Evolutionary conservation across 495 filamentous ascomycete genomes (phyloP).

Genomic region (Hypoxylon crocopeplum): DNA sequence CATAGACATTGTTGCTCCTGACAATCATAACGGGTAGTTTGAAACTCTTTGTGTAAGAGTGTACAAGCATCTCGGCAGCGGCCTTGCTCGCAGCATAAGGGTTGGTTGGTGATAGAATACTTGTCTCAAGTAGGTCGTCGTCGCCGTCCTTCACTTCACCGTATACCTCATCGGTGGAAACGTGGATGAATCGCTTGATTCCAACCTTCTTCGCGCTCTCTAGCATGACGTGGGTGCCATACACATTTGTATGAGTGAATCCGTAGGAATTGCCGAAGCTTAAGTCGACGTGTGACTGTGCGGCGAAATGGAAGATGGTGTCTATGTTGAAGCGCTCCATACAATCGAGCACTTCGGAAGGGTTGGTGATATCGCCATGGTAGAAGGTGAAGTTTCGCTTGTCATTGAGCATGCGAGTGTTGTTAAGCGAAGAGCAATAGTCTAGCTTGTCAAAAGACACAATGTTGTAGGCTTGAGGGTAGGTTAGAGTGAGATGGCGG

Average conservation of each 20-base stretch:
- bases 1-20: conserved; percentile 80
- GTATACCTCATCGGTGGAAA: conserved; percentile 81
- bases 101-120: conserved; percentile 72
- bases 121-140: conserved; percentile 66
- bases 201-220: conserved; percentile 69
- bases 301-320: conserved; percentile 79
- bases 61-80: conserved; percentile 81
- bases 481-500: conserved; percentile 70
- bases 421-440: conserved; percentile 74
- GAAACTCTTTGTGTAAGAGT: conserved; percentile 75
- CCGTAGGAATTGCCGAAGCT: conserved; percentile 74
- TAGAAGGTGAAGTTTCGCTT: conserved; percentile 76
- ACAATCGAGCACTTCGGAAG: conserved; percentile 63
- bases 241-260: conserved; percentile 75
- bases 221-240: conserved; percentile 74
- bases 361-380: conserved; percentile 72
- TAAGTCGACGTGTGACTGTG: conserved; percentile 75
- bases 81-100: conserved; percentile 81
- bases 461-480: conserved; percentile 72
- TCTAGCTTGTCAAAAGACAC: conserved; percentile 81
- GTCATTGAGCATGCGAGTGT: conserved; percentile 65
- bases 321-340: conserved; percentile 70
- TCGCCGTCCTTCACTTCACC: conserved; percentile 70
- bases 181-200: conserved; percentile 72
- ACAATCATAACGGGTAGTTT: conserved; percentile 74